Base-by-base conservation (phyloP, 371 early-diverging fungal species). In the Syncephalis fuscata region DNA sequence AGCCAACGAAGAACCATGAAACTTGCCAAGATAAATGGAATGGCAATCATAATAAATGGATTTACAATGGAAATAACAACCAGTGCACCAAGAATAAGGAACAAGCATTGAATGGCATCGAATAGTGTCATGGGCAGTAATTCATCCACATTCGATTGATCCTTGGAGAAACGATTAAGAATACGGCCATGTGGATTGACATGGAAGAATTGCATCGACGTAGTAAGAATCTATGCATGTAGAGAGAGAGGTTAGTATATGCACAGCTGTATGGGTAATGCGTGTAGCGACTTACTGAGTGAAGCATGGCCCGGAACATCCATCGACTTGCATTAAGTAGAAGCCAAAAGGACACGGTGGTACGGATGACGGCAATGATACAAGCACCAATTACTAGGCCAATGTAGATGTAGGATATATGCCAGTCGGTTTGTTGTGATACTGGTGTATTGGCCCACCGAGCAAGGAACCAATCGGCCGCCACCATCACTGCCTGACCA, bases 171-270 rank as follows among this genome's bases (percentile, higher is more conserved):
- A 50, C 84, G 70, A 51, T 88, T 79, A 40, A 92, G 56, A 37
- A 91, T 79, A 37, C 87, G 76, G 17, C 92, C 92, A 11, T 86
- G 62, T 0, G 90, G 96, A 1, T 88, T 91, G 0, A 82, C 77
- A 54, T 91, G 84, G 56, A 83, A 85, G 59, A 88, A 93, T 0
- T 76, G 67, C 85, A 89, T 89, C n/a, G 92, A 90, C 7, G 90
- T 79, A 5, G 72, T 72, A 38, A 62, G 39, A 1, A 32, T 11
- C 32, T 32, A 32, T 11, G 32, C 32, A 32, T 32, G 32, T 32
- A 32, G 11, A 7, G 32, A 32, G 11, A 7, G n/a, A n/a, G n/a
- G n/a, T n/a, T n/a, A n/a, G n/a, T n/a, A n/a, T n/a, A n/a, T n/a
- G n/a, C n/a, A n/a, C n/a, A n/a, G n/a, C n/a, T n/a, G n/a, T n/a